phyloP scores from a whole-genome alignment of 202 grass and related monocot species.

The Panicum virgatum region DNA sequence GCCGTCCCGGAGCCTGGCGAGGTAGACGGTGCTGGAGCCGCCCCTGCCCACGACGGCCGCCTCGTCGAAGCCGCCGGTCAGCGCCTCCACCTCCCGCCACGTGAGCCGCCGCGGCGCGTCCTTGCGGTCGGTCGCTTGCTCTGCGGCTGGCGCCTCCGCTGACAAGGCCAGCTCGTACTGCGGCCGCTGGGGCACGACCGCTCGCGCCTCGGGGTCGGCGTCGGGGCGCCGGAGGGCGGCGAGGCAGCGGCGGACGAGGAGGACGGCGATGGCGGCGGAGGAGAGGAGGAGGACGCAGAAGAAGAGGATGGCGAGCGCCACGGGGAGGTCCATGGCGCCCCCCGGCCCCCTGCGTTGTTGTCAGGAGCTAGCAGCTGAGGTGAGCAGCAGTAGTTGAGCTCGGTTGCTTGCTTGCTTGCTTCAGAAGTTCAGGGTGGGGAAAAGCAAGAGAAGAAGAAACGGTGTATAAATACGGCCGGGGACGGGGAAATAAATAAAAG shows the following conservation, averaged over 20 bases:
- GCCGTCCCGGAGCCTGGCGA: too few species aligned
- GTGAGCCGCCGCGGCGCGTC: slow-evolving; percentile 34
- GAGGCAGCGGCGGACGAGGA: slow-evolving; percentile 35
- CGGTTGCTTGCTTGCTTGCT: slow-evolving; percentile 8
- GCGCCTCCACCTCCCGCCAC: slow-evolving; percentile 64
- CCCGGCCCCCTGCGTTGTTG: not conserved
- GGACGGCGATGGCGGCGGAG: slow-evolving; percentile 33
- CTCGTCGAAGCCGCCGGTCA: slow-evolving; percentile 66
- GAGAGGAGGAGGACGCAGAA: slow-evolving; percentile 39
- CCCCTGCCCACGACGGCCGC: slow-evolving; percentile 66
- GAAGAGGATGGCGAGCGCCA: slow-evolving; percentile 47
- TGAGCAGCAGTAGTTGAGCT: not conserved
- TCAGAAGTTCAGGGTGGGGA: slow-evolving; percentile 26
- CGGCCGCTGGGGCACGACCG: not conserved
- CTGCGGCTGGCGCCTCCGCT: not conserved
- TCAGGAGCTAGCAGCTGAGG: not conserved
- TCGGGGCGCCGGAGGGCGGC: not conserved
- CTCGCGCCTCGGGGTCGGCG: slow-evolving; percentile 12
- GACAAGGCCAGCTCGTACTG: not conserved
- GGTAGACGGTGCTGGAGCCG: too few species aligned
- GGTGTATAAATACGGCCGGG: not conserved
- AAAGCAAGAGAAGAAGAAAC: not conserved
- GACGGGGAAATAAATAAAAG: not conserved
- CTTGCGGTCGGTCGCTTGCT: not conserved
- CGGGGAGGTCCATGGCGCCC: slow-evolving; percentile 39